These are phyloP conservation scores for Rhodamnia rubescens DNA, from an alignment of 345 rosid genomes.

Conservation along the genomic window DNA sequence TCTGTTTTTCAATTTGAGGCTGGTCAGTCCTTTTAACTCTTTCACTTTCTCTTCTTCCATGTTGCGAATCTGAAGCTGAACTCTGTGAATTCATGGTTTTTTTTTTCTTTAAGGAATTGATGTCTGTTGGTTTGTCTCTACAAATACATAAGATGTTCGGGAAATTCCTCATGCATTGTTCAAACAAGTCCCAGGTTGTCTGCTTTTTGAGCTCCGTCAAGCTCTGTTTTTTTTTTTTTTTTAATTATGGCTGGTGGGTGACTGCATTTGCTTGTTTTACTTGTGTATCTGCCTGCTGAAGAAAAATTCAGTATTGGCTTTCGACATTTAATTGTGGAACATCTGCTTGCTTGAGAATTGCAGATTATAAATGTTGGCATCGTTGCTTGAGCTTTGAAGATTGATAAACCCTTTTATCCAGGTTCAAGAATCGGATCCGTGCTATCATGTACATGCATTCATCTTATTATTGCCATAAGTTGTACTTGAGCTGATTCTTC, in stretches of 20 bases:
- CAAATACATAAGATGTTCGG: not conserved
- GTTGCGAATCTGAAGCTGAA: slow-evolving; percentile 9
- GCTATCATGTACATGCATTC: not conserved
- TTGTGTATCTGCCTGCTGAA: not conserved
- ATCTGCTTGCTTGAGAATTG: not conserved
- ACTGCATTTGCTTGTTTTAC: not conserved
- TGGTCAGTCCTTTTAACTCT: slow-evolving; percentile 24
- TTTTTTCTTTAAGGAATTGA: not conserved
- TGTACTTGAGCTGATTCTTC: not conserved
- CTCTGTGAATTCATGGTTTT: not conserved
- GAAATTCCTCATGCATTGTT: not conserved
- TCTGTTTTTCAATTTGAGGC: slow-evolving; percentile 20
- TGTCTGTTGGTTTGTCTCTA: slow-evolving; percentile 2
- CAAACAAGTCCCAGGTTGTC: not conserved
- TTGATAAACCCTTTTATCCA: not conserved
- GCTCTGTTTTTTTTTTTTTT: not conserved
- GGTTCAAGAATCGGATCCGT: not conserved
- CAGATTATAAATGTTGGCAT: not conserved
- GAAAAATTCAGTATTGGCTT: not conserved
- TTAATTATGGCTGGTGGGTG: slow-evolving; percentile 38
- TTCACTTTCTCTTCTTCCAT: not conserved
- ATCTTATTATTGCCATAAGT: not conserved
- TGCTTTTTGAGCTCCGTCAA: not conserved
- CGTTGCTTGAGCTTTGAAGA: not conserved
- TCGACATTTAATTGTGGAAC: not conserved